Conservation (phyloP, 2,329 filamentous ascomycete genomes). For the Pseudogymnoascus pannorum region DNA sequence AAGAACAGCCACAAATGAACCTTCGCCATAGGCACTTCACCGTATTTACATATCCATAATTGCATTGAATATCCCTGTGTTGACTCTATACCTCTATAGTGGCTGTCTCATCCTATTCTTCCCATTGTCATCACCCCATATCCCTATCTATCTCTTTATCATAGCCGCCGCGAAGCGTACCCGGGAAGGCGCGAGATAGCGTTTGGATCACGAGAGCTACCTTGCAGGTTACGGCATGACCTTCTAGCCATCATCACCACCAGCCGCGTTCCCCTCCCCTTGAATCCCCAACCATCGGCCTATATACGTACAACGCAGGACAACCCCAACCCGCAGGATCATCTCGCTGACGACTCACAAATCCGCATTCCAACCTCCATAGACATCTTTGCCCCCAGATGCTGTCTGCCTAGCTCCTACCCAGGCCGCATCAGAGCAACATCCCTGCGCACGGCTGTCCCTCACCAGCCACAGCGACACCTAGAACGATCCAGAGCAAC, state of each 20-base stretch:
- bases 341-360: not conserved
- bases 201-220: conserved; percentile 8
- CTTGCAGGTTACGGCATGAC: conserved; percentile 9
- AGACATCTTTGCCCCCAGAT: conserved; percentile 1
- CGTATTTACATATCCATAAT: not conserved
- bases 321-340: not conserved
- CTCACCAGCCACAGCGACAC: conserved; percentile 7
- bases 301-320: conserved; percentile 4
- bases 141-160: not conserved
- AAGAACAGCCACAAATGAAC: not conserved
- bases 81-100: not conserved
- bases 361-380: not conserved
- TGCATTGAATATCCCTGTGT: not conserved
- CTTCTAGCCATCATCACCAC: not conserved
- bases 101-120: not conserved
- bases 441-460: not conserved
- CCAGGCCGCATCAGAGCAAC: not conserved
- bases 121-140: not conserved
- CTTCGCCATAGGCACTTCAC: not conserved
- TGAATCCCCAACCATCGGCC: not conserved
- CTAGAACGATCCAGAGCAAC: not conserved
- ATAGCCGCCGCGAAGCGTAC: not conserved
- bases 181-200: conserved; percentile 8
- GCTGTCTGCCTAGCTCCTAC: conserved; percentile 9
- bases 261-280: not conserved